phyloP scores from a whole-genome alignment of 345 rosid species.

The Eucalyptus fibrosa region DNA sequence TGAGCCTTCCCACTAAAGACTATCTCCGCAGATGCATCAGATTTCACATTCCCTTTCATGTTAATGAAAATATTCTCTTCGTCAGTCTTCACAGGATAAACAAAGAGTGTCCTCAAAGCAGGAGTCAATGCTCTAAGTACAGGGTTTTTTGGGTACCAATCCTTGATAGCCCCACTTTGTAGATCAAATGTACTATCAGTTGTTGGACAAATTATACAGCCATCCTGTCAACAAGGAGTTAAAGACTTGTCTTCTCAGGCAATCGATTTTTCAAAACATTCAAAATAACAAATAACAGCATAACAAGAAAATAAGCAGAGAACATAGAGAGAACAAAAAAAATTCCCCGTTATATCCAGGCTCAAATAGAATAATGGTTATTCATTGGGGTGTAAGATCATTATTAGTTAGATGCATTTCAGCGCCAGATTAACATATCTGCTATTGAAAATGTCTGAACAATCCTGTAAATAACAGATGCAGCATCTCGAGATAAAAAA shows the following conservation, averaged over 20 bases:
- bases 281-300: neutral
- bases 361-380: neutral
- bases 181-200: conserved; percentile 89
- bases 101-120: conserved; percentile 51
- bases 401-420: neutral
- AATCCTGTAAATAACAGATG: neutral
- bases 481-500: neutral
- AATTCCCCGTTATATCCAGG: neutral
- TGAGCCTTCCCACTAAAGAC: conserved; percentile 92
- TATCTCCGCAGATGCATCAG: conserved; percentile 73
- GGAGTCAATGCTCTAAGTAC: conserved; percentile 85
- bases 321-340: neutral
- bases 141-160: conserved; percentile 93
- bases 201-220: conserved; percentile 86
- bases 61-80: conserved; percentile 68
- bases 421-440: neutral
- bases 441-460: neutral
- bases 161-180: conserved; percentile 54
- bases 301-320: neutral
- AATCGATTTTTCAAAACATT: neutral
- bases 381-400: neutral
- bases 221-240: conserved; percentile 36
- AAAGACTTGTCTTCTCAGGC: neutral
- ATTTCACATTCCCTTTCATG: conserved; percentile 24
- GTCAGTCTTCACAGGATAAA: conserved; percentile 64